Percentiles rank a stretch among this genome's conserved stretches.
These are phyloP conservation scores for Pholiota molesta DNA, from an alignment of 768 basidiomycete genomes.

Conservation along the genomic window DNA sequence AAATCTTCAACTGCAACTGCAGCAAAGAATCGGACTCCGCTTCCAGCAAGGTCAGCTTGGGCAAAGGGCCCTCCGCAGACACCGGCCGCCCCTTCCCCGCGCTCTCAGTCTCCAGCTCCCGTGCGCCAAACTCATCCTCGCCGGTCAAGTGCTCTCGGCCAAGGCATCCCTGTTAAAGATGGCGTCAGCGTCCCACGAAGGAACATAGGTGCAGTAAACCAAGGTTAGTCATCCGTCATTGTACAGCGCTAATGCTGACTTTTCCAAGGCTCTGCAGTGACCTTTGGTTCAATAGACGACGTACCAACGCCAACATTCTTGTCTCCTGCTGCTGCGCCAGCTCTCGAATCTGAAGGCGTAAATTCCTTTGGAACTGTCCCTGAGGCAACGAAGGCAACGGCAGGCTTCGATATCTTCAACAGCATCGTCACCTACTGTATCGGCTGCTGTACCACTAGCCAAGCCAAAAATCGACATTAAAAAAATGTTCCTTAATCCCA, in stretches of 20 bases:
- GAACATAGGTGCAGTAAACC: constrained; percentile 68
- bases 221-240: constrained; percentile 46
- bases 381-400: constrained; percentile 69
- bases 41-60: constrained; percentile 88
- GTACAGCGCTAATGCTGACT: constrained; percentile 14
- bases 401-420: constrained; percentile 49
- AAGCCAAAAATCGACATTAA: constrained; percentile 57
- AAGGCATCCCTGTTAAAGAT: constrained; percentile 75
- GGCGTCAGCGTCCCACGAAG: constrained; percentile 73
- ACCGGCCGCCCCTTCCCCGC: constrained; percentile 59
- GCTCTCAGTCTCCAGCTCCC: constrained; percentile 77
- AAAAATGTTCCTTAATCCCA: constrained; percentile 63
- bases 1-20: constrained; percentile 83
- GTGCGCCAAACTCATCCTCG: constrained; percentile 67
- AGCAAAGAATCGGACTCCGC: no score
- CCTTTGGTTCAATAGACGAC: constrained; percentile 92
- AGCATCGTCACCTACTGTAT: constrained; percentile 38
- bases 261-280: constrained; percentile 65
- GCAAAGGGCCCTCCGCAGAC: constrained; percentile 82
- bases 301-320: constrained; percentile 76
- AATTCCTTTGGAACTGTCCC: constrained; percentile 84
- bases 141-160: constrained; percentile 75
- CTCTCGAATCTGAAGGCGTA: constrained; percentile 69
- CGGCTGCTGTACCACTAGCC: constrained; percentile 32
- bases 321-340: constrained; percentile 72